Base-by-base conservation (phyloP, 164 flowering plant genomes). In the Vitis cinerea region DNA sequence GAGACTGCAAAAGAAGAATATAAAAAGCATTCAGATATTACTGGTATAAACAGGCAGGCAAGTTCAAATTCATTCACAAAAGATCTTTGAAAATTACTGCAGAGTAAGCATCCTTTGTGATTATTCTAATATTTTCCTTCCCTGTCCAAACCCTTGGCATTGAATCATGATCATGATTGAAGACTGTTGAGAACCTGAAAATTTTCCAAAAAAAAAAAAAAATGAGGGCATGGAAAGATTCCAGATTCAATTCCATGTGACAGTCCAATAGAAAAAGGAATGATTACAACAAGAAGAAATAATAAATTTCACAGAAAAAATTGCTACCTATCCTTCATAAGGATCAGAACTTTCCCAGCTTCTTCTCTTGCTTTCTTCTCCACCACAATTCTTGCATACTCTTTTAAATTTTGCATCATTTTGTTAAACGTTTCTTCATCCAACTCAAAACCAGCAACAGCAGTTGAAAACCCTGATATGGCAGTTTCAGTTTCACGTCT, bases 71-170 rank as follows among this genome's bases (percentile, higher is more conserved):
- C 52, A 16, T 3, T n/a, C 37, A 58, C 12, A 50, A 29, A 70
- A 69, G 53, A 55, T 63, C 57, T n/a, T 15, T 10, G 17, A 4
- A 72, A 65, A 57, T 64, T 88, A 90, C 95, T 70, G 86, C 81
- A 64, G 88, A 54, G 37, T 80, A 85, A n/a, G 96, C 91, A 58
- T 72, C 81, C 66, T 72, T 89, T 11, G 92, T 89, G 31, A 92
- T 90, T 64, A 77, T 55, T 64, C 81, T 73, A 29, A 92, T 85
- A 74, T 92, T 89, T 75, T 89, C 98, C 66, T 85, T 89, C 59
- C 91, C 96, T 31, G 91, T 92, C 96, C 98, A 92, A 69, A 83
- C 82, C 73, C 98, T 78, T 29, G 96, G 98, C 83, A 90, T 72
- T 57, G 94, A 90, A 52, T 90, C 90, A 53, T 70, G 56, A 65